A percentile compares a stretch with the other conserved stretches of the same genome.
These are phyloP conservation scores for Fusarium sp. DNA, from an alignment of 2,329 filamentous ascomycete species.

Conservation along the genomic window DNA sequence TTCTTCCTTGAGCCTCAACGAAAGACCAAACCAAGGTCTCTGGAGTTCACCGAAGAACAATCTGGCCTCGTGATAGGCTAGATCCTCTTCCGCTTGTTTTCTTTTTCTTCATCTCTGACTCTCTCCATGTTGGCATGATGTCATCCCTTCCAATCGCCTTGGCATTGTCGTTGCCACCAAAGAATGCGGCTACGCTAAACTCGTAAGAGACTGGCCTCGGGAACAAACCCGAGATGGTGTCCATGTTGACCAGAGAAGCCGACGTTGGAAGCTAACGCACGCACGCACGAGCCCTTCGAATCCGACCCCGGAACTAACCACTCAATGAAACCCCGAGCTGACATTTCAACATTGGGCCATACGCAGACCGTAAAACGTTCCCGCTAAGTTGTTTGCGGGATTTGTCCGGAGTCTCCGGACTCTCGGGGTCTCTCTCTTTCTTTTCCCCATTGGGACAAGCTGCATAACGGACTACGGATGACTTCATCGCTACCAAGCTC, in stretches of 20 bases:
- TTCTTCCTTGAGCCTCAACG: not conserved
- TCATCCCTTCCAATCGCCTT: not conserved
- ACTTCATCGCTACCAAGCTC: not conserved
- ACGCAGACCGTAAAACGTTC: not conserved
- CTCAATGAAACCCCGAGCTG: not conserved
- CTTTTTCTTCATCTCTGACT: not conserved
- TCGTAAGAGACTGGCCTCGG: not conserved
- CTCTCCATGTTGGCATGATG: not conserved
- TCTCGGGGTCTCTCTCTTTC: not conserved
- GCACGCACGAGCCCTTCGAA: not conserved
- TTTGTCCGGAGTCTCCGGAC: not conserved
- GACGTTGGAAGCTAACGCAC: not conserved
- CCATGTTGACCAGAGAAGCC: not conserved
- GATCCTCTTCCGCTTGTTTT: not conserved
- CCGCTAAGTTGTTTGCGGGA: not conserved
- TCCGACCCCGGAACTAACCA: not conserved
- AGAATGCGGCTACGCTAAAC: not conserved
- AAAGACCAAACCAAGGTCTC: not conserved
- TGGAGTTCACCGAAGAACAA: not conserved
- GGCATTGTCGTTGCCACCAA: not conserved
- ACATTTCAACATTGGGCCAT: not conserved
- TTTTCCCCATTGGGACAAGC: not conserved
- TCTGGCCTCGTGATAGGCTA: not conserved
- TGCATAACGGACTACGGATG: not conserved
- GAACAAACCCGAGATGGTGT: not conserved